Base-by-base conservation (phyloP, 768 basidiomycete genomes). In the Sarcodon aspratus region DNA sequence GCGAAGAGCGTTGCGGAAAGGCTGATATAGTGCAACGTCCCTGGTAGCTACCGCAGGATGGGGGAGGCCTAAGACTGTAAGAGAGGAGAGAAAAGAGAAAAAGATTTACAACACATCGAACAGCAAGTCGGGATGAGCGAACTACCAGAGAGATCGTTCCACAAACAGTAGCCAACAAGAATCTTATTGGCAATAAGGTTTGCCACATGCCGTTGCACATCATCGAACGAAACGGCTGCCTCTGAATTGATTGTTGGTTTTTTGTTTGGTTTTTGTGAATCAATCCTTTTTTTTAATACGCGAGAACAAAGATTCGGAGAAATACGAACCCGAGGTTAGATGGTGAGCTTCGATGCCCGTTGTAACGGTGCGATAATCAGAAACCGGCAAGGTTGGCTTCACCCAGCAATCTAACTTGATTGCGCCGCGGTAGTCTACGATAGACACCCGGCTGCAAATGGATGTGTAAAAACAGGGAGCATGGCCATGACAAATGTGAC, bases 1-100 rank as follows among this genome's bases (percentile, higher is more conserved):
- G 21, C 77, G 75, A 47, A 90, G 65, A 1, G 83, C 76, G 49
- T 79, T 82, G 57, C 84, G 75, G 59, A 89, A 90, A 0, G 87
- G 87, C 68, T 85, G 75, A 63, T 87, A 91, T 33, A 91, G 65
- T 3, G 80, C 87, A 47, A 88, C 85, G 59, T 91, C 88, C 46
- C 88, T 76, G 10, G 88, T 90, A 45, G 72, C 70, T 7, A 83
- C 80, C 12, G 86, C 85, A 33, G 81, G 75, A 63, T 89, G 86
- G 12, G 85, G 83, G 51, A 89, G 80, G 13, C 86, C 87, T 47
- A 90, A 73, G 13, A 90, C 86, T 86, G 57, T 42, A 49, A 54
- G 36, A 34, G 34, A 34, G 18, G 4, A 21, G 33, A 21, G 36
- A 15, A 36, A 36, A n/a, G 43, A 47, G 13, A 33, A 21, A 10